Base-by-base conservation (phyloP, 257 asterid genomes). In the Mentha longifolia region DNA sequence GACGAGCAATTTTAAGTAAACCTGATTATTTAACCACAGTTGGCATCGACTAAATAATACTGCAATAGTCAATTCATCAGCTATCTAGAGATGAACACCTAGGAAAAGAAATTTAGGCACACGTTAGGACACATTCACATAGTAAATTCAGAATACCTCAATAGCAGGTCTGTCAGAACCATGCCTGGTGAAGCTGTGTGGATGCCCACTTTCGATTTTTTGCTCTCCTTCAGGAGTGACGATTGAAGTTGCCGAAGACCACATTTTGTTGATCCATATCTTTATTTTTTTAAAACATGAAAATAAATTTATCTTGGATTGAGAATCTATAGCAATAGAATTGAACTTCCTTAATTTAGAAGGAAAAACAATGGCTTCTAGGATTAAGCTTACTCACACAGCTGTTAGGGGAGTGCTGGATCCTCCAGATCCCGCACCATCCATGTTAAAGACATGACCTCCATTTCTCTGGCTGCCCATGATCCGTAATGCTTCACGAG, bases 101-200 rank as follows among this genome's bases (percentile, higher is more conserved):
- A 74, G 19, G 51, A 20, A 51, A 31, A 35, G 31, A 37, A 51
- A 52, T 15, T 64, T 37, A 61, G 52, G 17, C 25, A 68, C 9
- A 35, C 1, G 39, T 3, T 3, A 62, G 54, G 55, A 59, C 20
- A 25, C 12, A 52, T 15, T 8, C 47, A 42, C 47, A 10, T 42
- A 42, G 47, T 22, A 28, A 49, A 54, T 35, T 28, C 17, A 43
- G 20, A 35, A 71, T 84, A 94, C 99, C 99, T 94, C 68, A 94
- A 78, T 45, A 94, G 82, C 81, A 94, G 84, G 74, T 91, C 99
- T 6, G 99, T 94, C 57, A 94, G 85, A 62, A 94, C 99, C 99
- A 94, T 94, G 89, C 99, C 99, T 4, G 99, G 99, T 42, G 99
- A 94, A 77, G 99, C 99, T 28, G 97, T 91, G 83, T 94, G 99